These are phyloP conservation scores for Porcisia deanei DNA, from an alignment of 208 protist genomes.

Conservation along the genomic window DNA sequence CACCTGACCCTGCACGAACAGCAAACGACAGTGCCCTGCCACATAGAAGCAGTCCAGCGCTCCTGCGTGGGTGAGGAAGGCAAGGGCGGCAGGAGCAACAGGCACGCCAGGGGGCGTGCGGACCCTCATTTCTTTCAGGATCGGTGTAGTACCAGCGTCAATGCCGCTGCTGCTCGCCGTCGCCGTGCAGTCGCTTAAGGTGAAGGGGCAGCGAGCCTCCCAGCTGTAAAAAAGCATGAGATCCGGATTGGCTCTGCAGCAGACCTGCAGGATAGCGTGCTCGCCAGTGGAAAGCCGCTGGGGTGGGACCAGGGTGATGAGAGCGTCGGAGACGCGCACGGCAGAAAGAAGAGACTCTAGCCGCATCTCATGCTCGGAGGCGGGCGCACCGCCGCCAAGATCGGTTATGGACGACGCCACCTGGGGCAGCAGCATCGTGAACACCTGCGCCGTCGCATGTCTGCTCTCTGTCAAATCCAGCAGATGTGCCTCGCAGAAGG, in stretches of 20 bases:
- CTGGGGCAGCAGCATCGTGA: conserved; percentile 43
- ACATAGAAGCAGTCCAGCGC: conserved; percentile 38
- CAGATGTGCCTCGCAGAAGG: conserved; percentile 51
- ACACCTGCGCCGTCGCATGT: conserved; percentile 40
- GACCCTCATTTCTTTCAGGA: conserved; percentile 14
- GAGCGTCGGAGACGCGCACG: conserved; percentile 44
- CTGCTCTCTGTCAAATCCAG: conserved; percentile 34
- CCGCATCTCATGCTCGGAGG: conserved; percentile 10
- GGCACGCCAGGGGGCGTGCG: conserved; percentile 24
- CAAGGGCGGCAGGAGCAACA: conserved; percentile 38
- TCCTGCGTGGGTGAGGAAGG: conserved; percentile 34
- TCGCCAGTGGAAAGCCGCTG: conserved; percentile 24
- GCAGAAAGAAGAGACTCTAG: conserved; percentile 34
- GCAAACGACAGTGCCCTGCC: conserved; percentile 22
- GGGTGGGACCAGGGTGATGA: conserved; percentile 33
- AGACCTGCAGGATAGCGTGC: conserved; percentile 35
- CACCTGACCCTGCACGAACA: conserved; percentile 46
- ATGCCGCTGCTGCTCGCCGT: neutral
- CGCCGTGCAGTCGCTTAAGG: conserved; percentile 11
- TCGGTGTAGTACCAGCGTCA: neutral
- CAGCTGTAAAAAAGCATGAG: conserved; percentile 33
- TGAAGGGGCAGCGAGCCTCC: conserved; percentile 31
- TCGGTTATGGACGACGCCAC: conserved; percentile 19
- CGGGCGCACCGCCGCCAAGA: neutral
- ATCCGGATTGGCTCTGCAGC: conserved; percentile 32